Evolutionary conservation across 257 asterid genomes (phyloP).

Genomic region (Solanum clarkiae): DNA sequence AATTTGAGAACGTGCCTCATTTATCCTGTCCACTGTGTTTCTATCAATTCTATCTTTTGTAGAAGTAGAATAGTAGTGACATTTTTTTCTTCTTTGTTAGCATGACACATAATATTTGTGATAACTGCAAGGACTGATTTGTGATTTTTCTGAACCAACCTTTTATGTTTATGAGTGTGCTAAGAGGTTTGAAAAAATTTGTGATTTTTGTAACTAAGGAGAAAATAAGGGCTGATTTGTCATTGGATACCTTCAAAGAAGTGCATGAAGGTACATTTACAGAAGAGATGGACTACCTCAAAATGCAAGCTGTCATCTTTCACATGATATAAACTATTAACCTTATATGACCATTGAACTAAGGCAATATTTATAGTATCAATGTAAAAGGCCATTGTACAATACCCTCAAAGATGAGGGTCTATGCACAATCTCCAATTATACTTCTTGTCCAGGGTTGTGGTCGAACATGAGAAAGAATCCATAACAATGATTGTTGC

Average conservation of each 20-base stretch:
- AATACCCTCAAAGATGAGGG: neutral
- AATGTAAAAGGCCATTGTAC: neutral
- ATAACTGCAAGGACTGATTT: neutral
- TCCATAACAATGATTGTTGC: neutral
- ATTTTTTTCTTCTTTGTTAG: neutral
- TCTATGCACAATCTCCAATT: neutral
- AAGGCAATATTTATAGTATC: neutral
- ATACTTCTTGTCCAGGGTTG: neutral
- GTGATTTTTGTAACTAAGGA: neutral
- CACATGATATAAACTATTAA: neutral
- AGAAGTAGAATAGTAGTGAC: neutral
- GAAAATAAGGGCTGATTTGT: neutral
- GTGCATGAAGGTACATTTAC: neutral
- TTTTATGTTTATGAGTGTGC: neutral
- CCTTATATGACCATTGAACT: neutral
- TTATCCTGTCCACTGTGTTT: neutral
- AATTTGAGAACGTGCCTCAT: neutral
- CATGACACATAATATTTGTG: neutral
- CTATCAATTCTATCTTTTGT: neutral
- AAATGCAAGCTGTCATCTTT: neutral
- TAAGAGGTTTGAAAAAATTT: neutral
- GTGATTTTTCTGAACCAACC: neutral
- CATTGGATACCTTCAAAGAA: neutral
- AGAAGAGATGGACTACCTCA: neutral
- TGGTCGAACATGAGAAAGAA: neutral